These are phyloP conservation scores for Volvox reticuliferus DNA, from an alignment of 139 green algal genomes.

Conservation along the genomic window DNA sequence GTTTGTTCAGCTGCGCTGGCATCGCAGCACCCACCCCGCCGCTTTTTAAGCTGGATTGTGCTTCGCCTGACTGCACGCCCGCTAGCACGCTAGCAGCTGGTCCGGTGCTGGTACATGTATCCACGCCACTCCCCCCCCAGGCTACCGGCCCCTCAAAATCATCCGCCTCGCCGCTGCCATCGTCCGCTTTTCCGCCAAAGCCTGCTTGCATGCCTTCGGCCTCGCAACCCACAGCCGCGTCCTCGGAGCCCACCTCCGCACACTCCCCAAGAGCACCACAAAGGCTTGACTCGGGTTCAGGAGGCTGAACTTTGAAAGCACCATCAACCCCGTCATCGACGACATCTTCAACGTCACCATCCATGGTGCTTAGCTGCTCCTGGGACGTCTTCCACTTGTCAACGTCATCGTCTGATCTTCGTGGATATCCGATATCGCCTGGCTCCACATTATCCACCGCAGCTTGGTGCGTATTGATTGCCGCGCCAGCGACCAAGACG, in stretches of 20 bases:
- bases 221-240: too few relatives aligned
- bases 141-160: too few relatives aligned
- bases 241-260: neutral
- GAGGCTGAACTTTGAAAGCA: neutral
- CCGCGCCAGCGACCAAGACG: neutral
- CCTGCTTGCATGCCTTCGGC: too few relatives aligned
- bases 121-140: too few relatives aligned
- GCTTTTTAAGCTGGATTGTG: neutral
- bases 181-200: too few relatives aligned
- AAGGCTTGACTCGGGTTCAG: neutral
- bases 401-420: too few relatives aligned
- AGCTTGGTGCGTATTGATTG: too few relatives aligned
- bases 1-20: neutral
- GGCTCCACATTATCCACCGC: too few relatives aligned
- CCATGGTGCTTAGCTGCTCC: neutral
- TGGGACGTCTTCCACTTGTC: neutral
- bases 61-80: neutral
- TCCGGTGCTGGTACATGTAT: too few relatives aligned
- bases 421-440: too few relatives aligned
- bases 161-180: too few relatives aligned
- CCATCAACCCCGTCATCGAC: neutral
- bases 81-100: too few relatives aligned
- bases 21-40: neutral
- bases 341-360: neutral
- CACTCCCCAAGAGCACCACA: neutral